Conservation (phyloP, 257 asterid species). For the Cinchona pubescens region DNA sequence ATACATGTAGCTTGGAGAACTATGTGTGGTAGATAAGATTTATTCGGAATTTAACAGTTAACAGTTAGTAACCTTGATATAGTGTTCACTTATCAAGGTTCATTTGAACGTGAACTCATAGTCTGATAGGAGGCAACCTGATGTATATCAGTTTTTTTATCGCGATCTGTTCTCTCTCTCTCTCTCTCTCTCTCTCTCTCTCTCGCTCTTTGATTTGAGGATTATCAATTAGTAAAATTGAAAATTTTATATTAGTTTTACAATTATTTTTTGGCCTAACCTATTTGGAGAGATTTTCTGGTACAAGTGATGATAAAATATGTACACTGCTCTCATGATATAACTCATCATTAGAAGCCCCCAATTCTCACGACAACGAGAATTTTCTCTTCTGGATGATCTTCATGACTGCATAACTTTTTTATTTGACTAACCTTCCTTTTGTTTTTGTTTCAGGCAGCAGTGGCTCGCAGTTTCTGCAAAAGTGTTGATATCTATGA, state of each 20-base stretch:
- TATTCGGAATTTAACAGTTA: background rate
- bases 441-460: slow-evolving; percentile 63
- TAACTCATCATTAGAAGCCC: background rate
- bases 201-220: too few species aligned
- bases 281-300: background rate
- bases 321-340: background rate
- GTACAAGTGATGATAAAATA: background rate
- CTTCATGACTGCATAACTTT: background rate
- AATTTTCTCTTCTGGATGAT: background rate
- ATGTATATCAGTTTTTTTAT: background rate
- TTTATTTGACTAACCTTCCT: background rate
- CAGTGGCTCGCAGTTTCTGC: slow-evolving; percentile 82
- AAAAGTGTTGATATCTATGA: slow-evolving; percentile 81
- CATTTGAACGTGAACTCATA: background rate
- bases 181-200: too few species aligned
- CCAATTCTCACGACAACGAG: too few species aligned
- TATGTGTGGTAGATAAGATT: background rate
- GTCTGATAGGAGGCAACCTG: background rate
- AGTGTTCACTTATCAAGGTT: background rate
- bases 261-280: background rate
- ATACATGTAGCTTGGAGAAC: background rate
- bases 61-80: background rate
- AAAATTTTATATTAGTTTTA: background rate
- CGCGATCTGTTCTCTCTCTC: background rate
- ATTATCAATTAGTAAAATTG: background rate